These are phyloP conservation scores for Neurospora sp. DNA, from an alignment of 495 filamentous ascomycete species.

Conservation along the genomic window DNA sequence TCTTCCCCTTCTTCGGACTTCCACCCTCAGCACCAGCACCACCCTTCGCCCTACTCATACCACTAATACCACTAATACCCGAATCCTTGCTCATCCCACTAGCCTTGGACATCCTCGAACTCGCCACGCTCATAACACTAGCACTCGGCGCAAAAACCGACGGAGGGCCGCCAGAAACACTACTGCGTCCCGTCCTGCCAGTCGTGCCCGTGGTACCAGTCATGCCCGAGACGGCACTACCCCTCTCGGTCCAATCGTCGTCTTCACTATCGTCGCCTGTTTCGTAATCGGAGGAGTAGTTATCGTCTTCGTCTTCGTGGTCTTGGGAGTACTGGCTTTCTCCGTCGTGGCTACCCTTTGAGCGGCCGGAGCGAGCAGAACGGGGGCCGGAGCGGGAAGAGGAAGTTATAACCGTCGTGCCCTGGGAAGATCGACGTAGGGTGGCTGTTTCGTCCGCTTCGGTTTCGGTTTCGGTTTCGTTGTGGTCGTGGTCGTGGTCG, in stretches of 20 bases:
- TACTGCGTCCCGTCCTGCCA: not conserved
- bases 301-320: constrained; percentile 40
- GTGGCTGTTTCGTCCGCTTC: constrained; percentile 15
- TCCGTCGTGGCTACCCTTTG: not conserved
- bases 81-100: not conserved
- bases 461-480: not conserved
- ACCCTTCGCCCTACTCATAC: not conserved
- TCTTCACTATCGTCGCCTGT: constrained; percentile 18
- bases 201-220: constrained; percentile 35
- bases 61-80: not conserved
- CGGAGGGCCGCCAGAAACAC: not conserved
- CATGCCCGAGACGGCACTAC: not conserved
- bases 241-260: constrained; percentile 29
- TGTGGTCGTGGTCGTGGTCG: not conserved
- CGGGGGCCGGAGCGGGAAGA: constrained; percentile 22
- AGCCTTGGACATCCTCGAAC: too few species aligned
- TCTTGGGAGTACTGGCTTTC: not conserved
- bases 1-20: not conserved
- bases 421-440: constrained; percentile 20
- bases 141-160: not conserved
- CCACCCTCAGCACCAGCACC: not conserved
- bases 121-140: too few species aligned
- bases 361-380: not conserved
- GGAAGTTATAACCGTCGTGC: constrained; percentile 46
- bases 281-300: constrained; percentile 13